phyloP scores from a whole-genome alignment of 192 early-diverging fungal genomes.

The Mortierella claussenii region DNA sequence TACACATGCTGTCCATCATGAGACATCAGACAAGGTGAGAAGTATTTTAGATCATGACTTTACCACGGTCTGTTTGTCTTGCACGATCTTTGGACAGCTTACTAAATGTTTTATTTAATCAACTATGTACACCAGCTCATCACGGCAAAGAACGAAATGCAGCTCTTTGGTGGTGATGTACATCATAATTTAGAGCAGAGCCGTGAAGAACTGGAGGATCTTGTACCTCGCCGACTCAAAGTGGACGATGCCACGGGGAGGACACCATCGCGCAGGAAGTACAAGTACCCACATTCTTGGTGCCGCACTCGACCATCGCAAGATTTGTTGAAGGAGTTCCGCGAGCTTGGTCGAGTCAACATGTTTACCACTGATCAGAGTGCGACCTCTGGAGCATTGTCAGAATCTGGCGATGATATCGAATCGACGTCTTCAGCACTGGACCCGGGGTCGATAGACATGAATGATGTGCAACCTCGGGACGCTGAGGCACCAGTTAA shows the following conservation, averaged over 20 bases:
- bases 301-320: constrained; percentile 24
- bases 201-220: constrained; percentile 19
- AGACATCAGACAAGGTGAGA: constrained; percentile 14
- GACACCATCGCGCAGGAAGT: constrained; percentile 35
- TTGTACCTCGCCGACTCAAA: constrained; percentile 30
- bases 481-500: background rate
- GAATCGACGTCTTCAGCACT: background rate
- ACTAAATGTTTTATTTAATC: too few relatives aligned
- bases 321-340: constrained; percentile 46
- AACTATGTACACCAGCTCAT: constrained; percentile 3
- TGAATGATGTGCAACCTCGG: background rate
- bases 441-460: background rate
- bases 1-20: background rate
- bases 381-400: background rate
- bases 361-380: constrained; percentile 16
- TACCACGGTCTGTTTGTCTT: background rate
- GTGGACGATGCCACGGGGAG: constrained; percentile 46
- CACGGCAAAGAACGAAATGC: background rate
- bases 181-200: constrained; percentile 16
- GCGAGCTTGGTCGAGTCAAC: constrained; percentile 43
- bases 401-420: constrained; percentile 12
- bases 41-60: background rate
- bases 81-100: too few relatives aligned
- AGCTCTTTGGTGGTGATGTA: constrained; percentile 11
- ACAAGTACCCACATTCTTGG: constrained; percentile 42